These are phyloP conservation scores for Trifolium fragiferum DNA, from an alignment of 306 rosid genomes.

Conservation along the genomic window DNA sequence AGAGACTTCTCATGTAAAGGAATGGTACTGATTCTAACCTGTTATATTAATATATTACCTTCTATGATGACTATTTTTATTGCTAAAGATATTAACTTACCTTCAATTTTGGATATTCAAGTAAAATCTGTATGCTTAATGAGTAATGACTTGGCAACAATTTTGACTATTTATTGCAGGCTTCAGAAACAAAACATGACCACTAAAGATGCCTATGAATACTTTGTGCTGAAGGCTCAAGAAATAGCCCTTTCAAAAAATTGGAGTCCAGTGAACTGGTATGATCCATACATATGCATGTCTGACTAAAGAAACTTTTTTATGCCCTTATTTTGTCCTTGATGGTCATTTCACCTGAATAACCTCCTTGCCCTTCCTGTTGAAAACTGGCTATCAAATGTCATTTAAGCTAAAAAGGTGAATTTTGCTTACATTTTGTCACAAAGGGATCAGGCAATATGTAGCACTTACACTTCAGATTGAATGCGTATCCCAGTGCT, in stretches of 20 bases:
- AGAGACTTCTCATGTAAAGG: conserved; percentile 63
- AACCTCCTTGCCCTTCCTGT: conserved; percentile 1
- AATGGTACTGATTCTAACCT: conserved; percentile 62
- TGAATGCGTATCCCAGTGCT: not conserved
- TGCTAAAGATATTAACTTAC: conserved; percentile 16
- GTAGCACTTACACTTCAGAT: not conserved
- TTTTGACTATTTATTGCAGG: conserved; percentile 54
- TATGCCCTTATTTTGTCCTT: conserved; percentile 28
- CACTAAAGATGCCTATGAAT: conserved; percentile 78
- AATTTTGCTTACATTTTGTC: too few species aligned
- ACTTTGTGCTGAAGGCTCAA: conserved; percentile 91
- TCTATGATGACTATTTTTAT: conserved; percentile 13
- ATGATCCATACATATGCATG: conserved; percentile 37
- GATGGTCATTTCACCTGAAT: conserved; percentile 23
- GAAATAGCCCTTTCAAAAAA: conserved; percentile 76
- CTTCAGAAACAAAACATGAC: conserved; percentile 74
- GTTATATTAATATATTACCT: conserved; percentile 28
- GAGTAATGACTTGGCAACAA: conserved; percentile 1
- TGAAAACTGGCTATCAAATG: conserved; percentile 32
- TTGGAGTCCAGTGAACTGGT: conserved; percentile 98
- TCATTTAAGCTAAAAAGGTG: too few species aligned
- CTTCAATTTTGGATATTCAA: conserved; percentile 18
- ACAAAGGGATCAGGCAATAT: too few species aligned
- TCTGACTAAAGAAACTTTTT: conserved; percentile 22
- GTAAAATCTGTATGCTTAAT: conserved; percentile 23